These are phyloP conservation scores for Kodamaea laetipori DNA, from an alignment of 805 yeast species.

Conservation along the genomic window DNA sequence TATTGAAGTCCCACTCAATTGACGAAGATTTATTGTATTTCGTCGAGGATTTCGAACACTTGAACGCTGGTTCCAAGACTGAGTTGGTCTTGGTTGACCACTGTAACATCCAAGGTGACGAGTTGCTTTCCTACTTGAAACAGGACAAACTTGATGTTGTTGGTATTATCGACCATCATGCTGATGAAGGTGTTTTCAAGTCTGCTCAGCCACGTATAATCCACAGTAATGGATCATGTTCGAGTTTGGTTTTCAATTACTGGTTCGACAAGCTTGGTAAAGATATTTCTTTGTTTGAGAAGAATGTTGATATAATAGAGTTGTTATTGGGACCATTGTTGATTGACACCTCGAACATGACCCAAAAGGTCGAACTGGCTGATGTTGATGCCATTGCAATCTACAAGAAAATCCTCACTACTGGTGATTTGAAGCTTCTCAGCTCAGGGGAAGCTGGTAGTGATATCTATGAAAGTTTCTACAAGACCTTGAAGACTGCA, in stretches of 20 bases:
- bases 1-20: constrained; percentile 52
- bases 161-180: constrained; percentile 87
- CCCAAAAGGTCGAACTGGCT: constrained; percentile 58
- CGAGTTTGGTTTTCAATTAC: constrained; percentile 67
- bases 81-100: constrained; percentile 79
- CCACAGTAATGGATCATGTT: constrained; percentile 72
- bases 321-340: constrained; percentile 68
- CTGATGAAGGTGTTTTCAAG: constrained; percentile 56
- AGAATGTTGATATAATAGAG: constrained; percentile 37
- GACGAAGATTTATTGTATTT: constrained; percentile 55
- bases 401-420: constrained; percentile 34
- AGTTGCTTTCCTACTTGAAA: constrained; percentile 31
- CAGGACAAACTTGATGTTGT: constrained; percentile 36
- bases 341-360: constrained; percentile 73
- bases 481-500: constrained; percentile 39
- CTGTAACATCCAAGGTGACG: constrained; percentile 61
- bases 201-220: constrained; percentile 65
- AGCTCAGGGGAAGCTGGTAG: constrained; percentile 10
- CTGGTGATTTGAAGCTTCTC: background rate
- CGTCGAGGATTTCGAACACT: constrained; percentile 60
- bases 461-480: constrained; percentile 15
- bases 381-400: constrained; percentile 52
- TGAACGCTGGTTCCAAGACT: constrained; percentile 12
- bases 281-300: constrained; percentile 18
- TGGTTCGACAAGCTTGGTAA: constrained; percentile 43